These are phyloP conservation scores for Ceratocystis albifundus DNA, from an alignment of 2,329 filamentous ascomycete genomes.

Conservation along the genomic window DNA sequence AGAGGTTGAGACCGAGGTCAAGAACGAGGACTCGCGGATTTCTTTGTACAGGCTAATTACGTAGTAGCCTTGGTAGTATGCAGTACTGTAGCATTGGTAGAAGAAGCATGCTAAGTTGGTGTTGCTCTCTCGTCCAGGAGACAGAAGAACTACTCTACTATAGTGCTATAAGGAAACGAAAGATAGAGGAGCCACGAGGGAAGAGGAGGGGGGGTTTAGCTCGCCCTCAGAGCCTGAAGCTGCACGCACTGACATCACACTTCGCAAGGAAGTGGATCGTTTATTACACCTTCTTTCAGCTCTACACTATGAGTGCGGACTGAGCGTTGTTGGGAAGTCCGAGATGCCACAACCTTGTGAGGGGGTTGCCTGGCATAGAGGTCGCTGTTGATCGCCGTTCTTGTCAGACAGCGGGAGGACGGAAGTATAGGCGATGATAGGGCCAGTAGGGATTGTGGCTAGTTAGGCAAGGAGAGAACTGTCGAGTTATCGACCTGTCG, in stretches of 20 bases:
- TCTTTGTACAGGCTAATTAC: neutral
- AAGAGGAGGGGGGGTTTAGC: neutral
- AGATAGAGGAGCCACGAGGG: neutral
- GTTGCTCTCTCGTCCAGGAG: neutral
- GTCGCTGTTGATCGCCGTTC: neutral
- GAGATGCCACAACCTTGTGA: neutral
- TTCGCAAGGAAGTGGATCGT: neutral
- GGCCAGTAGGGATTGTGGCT: neutral
- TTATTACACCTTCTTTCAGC: neutral
- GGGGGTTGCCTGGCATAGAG: neutral
- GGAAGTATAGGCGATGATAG: neutral
- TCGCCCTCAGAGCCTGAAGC: neutral
- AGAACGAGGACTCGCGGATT: neutral
- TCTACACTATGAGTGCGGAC: neutral
- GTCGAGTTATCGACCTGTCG: neutral
- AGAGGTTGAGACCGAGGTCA: neutral
- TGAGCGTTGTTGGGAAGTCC: neutral
- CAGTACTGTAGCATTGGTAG: neutral
- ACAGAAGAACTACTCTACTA: neutral
- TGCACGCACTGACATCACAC: constrained; percentile 2
- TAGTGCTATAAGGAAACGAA: neutral
- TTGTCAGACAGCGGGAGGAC: constrained; percentile 12
- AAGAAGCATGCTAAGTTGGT: neutral
- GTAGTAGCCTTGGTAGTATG: neutral
- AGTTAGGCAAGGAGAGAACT: neutral